Evolutionary conservation across 1,139 yeast species (phyloP), one percentile per base, ranked within the genome.

Genomic region (Meyerozyma guilliermondii): DNA sequence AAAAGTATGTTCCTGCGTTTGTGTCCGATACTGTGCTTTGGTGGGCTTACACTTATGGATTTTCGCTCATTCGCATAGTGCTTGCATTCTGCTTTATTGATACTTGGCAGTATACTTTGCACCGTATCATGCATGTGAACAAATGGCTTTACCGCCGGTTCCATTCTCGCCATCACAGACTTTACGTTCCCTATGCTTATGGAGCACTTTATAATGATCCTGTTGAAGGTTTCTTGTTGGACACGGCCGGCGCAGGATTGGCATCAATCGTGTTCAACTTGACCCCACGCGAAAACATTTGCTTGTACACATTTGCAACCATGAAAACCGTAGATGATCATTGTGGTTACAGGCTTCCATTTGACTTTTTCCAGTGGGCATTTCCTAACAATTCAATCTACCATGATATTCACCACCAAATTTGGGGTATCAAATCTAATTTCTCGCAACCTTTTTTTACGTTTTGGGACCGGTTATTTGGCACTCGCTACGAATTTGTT

Each of bases 241-340:
- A 92, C 65, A 88, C 98, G 14, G 62, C 83, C 39, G 98, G 98
- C 7, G 86, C 98, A 1, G 98, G 96, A 20, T 52, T 91, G 36
- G 94, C 96, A 1, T 75, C 81, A 44, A 52, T 87, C 26, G 51
- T 78, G 13, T 76, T 87, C 2, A 73, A 76, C 2, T 69, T 92
- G 52, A 66, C 87, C 2, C 84, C 89, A 40, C 79, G 96, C 46
- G 98, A 92, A 65, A 68, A 83, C 41, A 70, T 86, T 29, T 52
- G 85, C 17, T 69, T 92, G 46, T 92, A 75, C 65, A 82, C 92
- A 3, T 87, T 92, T 62, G 87, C 96, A 13, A 92, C 98, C 5
- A 65, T 92, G 76, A 92, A 92, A 65, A 92, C 98, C 1, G 96
- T 92, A 41, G 98, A 92, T 62, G 98, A 92, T 63, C 98, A 92